Base-by-base conservation (phyloP, 768 basidiomycete species). In the Pisolithus sp. region DNA sequence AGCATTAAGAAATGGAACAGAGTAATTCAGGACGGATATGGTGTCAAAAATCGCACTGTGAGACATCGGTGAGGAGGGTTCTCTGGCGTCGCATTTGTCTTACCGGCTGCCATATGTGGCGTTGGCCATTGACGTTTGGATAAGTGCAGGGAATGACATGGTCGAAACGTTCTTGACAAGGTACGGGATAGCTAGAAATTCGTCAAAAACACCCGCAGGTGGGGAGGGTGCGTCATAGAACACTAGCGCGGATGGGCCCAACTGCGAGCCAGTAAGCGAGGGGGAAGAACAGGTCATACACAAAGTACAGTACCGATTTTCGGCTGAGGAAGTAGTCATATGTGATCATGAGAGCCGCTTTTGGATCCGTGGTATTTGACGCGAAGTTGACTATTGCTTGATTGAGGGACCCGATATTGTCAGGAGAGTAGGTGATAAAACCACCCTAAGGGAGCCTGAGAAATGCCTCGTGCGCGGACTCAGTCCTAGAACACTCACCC, bases 171-270 rank as follows among this genome's bases (percentile, higher is more conserved):
- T 10, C 28, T 20, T n/a, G 13, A n/a, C 47, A 31, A 52, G 13
- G 7, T 48, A 46, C 7, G 53, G 43, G 42, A 64, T 60, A 3
- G 48, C 49, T 2, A 58, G 36, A 31, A 80, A 52, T 28, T 55
- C 56, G 7, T 65, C 64, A 50, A 61, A 60, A 5, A 59, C 39
- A 1, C 61, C 59, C 13, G 39, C 3, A 5, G 59, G 64, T 17
- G 50, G 59, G 8, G 41, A 49, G 18, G 55, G 79, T 1, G 57
- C 76, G 55, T 83, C 76, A 55, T 84, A 84, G 62, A 84, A 83
- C 17, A 82, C 40, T 12, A 77, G 47, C 12, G 69, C 59, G 48
- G 62, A 68, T 21, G 34, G 31, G 7, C 31, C 31, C 23, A 44
- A 37, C 30, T 37, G 23, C 5, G 20, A 15, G 15, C 24, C n/a